Base-by-base conservation (phyloP, 768 basidiomycete species). In the Aureoboletus auriporus region DNA sequence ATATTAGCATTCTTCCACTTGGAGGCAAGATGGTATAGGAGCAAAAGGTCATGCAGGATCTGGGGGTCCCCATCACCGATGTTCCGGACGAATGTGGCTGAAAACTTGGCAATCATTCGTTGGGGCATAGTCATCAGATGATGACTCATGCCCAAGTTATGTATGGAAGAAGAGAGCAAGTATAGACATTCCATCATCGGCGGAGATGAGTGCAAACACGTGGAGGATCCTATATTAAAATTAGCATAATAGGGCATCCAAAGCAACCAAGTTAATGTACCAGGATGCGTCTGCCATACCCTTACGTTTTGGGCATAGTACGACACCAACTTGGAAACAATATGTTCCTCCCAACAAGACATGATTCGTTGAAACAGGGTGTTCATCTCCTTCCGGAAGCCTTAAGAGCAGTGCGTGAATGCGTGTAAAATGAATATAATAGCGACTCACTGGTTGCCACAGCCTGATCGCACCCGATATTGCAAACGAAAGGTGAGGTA, bases 151-250 rank as follows among this genome's bases (percentile, higher is more conserved):
- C 81, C 82, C 11, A 89, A 64, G n/a, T 76, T 71, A 55, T 80
- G 78, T 43, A 84, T 65, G 3, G 75, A 73, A 12, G 72, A 70
- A 29, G 78, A 78, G 14, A 90, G 65, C 1, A 71, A 63, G 39
- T 82, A 62, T 44, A 90, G 62, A 14, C 80, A 76, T 37, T 76
- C 71, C 48, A 83, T 69, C 43, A 87, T 71, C 37, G 68, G 62
- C 41, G 77, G 62, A 31, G 85, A 85, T 40, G 82, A 79, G 8
- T 74, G 72, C 47, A 55, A 65, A 39, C 39, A 51, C 48, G 41
- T 42, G 35, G 46, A 23, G 20, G 20, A 39, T 34, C 49, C 67
- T 68, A 23, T 42, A 27, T 30, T 40, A 39, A 27, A 34, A 47
- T 59, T 27, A 64, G 51, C 30, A 54, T 10, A 46, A 30, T 26